Percentiles rank a stretch among this genome's conserved stretches.
Evolutionary conservation across 768 basidiomycete species (phyloP).

Genomic region (Lyophyllum decastes): DNA sequence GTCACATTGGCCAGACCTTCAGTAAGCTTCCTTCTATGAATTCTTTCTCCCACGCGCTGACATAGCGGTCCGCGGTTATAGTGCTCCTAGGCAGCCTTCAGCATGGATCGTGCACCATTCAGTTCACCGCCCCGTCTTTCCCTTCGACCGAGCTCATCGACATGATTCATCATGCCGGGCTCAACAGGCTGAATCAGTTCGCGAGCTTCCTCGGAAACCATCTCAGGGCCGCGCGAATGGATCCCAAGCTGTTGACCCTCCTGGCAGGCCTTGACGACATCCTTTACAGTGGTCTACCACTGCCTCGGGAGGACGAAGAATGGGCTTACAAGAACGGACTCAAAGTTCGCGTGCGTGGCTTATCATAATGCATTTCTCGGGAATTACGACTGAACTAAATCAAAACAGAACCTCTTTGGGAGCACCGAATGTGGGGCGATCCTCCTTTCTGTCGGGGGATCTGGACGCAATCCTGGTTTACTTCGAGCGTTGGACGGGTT

Average conservation of each 20-base stretch:
- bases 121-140: slow-evolving; percentile 67
- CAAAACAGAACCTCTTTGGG: slow-evolving; percentile 70
- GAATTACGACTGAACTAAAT: slow-evolving; percentile 22
- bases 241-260: slow-evolving; percentile 61
- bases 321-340: slow-evolving; percentile 69
- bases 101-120: slow-evolving; percentile 72
- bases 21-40: slow-evolving; percentile 46
- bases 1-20: slow-evolving; percentile 77
- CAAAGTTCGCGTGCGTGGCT: slow-evolving; percentile 54
- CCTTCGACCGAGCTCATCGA: slow-evolving; percentile 68
- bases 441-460: slow-evolving; percentile 59
- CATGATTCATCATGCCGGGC: slow-evolving; percentile 66
- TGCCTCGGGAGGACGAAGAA: slow-evolving; percentile 71
- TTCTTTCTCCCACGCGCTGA: slow-evolving; percentile 21
- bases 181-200: slow-evolving; percentile 80
- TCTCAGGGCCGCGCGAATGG: slow-evolving; percentile 36
- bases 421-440: slow-evolving; percentile 81
- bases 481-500: slow-evolving; percentile 63
- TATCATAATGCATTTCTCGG: slow-evolving; percentile 18
- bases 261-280: slow-evolving; percentile 64
- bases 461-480: slow-evolving; percentile 49
- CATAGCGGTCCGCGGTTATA: slow-evolving; percentile 24
- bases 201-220: slow-evolving; percentile 67
- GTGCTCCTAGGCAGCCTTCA: slow-evolving; percentile 75
- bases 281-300: slow-evolving; percentile 63